Conservation (phyloP, 2,329 filamentous ascomycete species). For the Balansia obtecta region DNA sequence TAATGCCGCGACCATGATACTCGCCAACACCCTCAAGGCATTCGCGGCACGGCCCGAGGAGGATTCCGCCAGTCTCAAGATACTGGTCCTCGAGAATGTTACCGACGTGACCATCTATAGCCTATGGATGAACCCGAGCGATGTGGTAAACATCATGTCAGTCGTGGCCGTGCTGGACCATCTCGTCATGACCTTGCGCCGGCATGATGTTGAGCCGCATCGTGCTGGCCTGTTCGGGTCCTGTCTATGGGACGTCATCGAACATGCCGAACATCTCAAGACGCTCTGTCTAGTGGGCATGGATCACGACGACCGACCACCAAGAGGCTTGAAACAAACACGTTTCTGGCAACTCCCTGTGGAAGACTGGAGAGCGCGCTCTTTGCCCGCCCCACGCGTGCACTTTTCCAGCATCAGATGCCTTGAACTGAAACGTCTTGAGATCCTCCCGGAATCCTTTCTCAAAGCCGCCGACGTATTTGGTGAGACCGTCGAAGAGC, state of each 20-base stretch:
- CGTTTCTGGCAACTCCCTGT: conserved; percentile 22
- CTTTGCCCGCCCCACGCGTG: conserved; percentile 24
- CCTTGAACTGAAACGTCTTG: conserved; percentile 31
- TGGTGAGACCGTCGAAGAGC: conserved; percentile 27
- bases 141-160: conserved; percentile 34
- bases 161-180: conserved; percentile 29
- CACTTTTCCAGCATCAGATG: conserved; percentile 25
- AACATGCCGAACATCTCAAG: conserved; percentile 29
- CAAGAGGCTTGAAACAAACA: conserved; percentile 25
- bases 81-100: conserved; percentile 37
- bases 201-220: conserved; percentile 25
- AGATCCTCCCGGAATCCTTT: conserved; percentile 25
- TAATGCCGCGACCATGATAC: conserved; percentile 35
- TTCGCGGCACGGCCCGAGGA: conserved; percentile 33
- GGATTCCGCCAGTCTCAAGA: conserved; percentile 27
- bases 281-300: conserved; percentile 36
- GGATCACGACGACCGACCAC: conserved; percentile 26
- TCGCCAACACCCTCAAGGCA: conserved; percentile 38
- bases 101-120: conserved; percentile 34
- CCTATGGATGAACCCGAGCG: conserved; percentile 38
- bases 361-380: conserved; percentile 27
- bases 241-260: conserved; percentile 37
- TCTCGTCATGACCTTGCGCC: conserved; percentile 33
- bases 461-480: conserved; percentile 21
- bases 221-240: conserved; percentile 27